phyloP scores from a whole-genome alignment of 495 filamentous ascomycete species.

The Hypoxylon subgilvum region DNA sequence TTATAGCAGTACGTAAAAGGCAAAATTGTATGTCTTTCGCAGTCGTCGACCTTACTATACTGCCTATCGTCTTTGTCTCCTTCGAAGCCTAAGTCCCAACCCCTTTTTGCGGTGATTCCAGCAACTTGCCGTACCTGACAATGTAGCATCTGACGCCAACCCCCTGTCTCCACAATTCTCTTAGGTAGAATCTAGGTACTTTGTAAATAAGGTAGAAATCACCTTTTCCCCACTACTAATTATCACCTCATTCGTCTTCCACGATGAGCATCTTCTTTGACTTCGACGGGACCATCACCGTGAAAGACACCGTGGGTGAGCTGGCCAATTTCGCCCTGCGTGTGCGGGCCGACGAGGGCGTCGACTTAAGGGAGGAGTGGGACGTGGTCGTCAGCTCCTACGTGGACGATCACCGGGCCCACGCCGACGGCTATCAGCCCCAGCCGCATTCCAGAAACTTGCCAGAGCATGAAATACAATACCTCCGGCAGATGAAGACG shows the following conservation, averaged over 20 bases:
- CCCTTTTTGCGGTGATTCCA: neutral
- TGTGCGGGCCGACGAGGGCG: conserved; percentile 26
- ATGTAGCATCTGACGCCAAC: too few relatives aligned
- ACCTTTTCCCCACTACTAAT: neutral
- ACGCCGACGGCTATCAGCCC: conserved; percentile 42
- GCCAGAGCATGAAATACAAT: conserved; percentile 45
- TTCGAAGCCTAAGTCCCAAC: neutral
- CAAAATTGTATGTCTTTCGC: neutral
- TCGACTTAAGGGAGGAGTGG: conserved; percentile 43
- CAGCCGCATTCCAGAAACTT: conserved; percentile 16
- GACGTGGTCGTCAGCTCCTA: conserved; percentile 46
- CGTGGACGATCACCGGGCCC: conserved; percentile 42
- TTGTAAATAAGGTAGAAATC: neutral
- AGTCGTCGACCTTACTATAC: neutral
- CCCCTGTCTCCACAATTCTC: conserved; percentile 11
- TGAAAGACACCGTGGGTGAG: conserved; percentile 41
- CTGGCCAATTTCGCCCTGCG: conserved; percentile 39
- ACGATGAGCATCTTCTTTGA: conserved; percentile 53
- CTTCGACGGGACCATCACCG: conserved; percentile 59
- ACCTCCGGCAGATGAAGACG: conserved; percentile 42
- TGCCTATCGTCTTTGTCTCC: neutral
- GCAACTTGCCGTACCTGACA: too few relatives aligned
- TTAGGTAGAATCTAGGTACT: neutral
- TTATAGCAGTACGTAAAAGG: too few relatives aligned
- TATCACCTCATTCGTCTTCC: neutral